Evolutionary conservation across 768 basidiomycete genomes (phyloP), one percentile per base, ranked within the genome.

Genomic region (Tremella mesenterica): DNA sequence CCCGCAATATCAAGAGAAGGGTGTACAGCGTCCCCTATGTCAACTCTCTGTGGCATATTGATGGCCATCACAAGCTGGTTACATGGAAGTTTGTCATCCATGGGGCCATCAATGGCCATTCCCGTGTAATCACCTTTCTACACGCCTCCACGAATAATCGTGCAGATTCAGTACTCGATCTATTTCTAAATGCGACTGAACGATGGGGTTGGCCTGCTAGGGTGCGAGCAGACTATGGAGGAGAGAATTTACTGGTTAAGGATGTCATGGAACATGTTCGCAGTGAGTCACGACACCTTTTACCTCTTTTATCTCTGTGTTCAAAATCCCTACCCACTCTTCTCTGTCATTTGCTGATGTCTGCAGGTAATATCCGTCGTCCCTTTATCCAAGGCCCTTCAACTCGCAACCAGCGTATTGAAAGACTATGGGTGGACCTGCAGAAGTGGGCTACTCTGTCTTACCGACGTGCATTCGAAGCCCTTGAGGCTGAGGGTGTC

Each of bases 71-170:
- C n/a, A n/a, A n/a, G n/a, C n/a, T n/a, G n/a, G n/a, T n/a, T n/a
- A n/a, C n/a, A 53, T 77, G 65, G 62, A 67, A 68, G 39, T 66
- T 76, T 39, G 73, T 77, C 2, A 71, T 74, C 2, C 77, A 78
- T 59, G 72, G 71, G 1, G 77, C 76, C 48, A 73, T 78, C 8
- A 76, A 79, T 48, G 77, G 78, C 1, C 71, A 73, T 45, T 75
- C 75, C 5, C 61, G 75, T 4, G 62, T 75, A 20, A 58, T 78
- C 1, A 65, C 66, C 14, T 76, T 63, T 0, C 59, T 78, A 4
- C 50, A 49, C 6, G 75, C 74, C 0, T 73, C 65, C 46, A 56
- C 71, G 46, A 77, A 79, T 56, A 79, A 79, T 47, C 47, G 59
- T 3, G 74, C 65, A 0, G 38, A 61, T 0, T 78, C 77, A 4